phyloP scores from a whole-genome alignment of 148 eudicot species.

The Persicaria tinctoria region DNA sequence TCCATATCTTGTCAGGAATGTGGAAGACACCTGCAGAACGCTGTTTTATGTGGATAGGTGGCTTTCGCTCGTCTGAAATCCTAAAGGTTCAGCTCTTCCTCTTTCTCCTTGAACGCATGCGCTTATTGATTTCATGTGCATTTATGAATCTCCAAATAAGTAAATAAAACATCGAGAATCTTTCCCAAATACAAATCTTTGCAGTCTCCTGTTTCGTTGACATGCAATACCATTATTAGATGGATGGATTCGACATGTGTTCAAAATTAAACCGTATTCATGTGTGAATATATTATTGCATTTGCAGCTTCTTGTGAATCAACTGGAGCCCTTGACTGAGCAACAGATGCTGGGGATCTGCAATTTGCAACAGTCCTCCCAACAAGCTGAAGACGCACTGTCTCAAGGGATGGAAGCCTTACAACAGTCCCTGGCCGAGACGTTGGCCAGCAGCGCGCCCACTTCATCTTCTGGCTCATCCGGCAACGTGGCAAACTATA shows the following conservation, averaged over 20 bases:
- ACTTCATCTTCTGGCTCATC: constrained; percentile 47
- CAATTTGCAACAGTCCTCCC: constrained; percentile 81
- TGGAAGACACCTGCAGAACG: constrained; percentile 98
- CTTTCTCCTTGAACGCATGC: constrained; percentile 3
- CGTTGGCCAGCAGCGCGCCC: constrained; percentile 62
- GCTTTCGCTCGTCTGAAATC: constrained; percentile 88
- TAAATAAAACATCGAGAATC: neutral
- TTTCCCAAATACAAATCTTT: neutral
- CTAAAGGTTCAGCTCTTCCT: constrained; percentile 45
- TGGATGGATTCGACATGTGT: neutral
- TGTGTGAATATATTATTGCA: neutral
- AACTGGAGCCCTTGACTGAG: constrained; percentile 89
- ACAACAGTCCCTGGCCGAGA: constrained; percentile 85
- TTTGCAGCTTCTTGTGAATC: constrained; percentile 74
- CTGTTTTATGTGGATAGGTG: constrained; percentile 98
- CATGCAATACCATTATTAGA: neutral
- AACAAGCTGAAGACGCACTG: constrained; percentile 93
- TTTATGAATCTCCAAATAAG: neutral
- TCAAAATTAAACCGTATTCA: neutral
- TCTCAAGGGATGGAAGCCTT: constrained; percentile 98
- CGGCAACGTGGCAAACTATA: constrained; percentile 87
- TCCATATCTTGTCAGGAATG: constrained; percentile 93
- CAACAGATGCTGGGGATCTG: constrained; percentile 66
- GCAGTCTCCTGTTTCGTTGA: neutral
- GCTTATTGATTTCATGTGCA: neutral